These are phyloP conservation scores for Mycena indigotica DNA, from an alignment of 768 basidiomycete species.

Conservation along the genomic window DNA sequence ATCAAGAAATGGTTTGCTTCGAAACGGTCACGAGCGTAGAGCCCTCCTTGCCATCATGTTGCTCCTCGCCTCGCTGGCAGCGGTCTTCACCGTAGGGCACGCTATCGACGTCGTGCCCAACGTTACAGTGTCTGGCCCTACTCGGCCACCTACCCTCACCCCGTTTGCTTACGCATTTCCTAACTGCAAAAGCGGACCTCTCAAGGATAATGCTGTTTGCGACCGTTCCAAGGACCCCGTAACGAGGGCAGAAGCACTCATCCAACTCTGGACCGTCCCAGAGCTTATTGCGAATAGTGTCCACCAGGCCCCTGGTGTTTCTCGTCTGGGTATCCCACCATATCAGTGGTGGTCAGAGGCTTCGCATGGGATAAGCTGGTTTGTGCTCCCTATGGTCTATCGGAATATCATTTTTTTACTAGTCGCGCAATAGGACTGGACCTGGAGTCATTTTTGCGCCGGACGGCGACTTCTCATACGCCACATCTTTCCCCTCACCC, in stretches of 20 bases:
- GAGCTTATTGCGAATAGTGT: conserved; percentile 57
- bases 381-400: conserved; percentile 52
- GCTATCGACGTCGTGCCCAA: conserved; percentile 10
- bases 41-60: neutral
- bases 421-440: too few species aligned
- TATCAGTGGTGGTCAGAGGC: conserved; percentile 68
- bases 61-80: conserved; percentile 5
- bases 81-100: conserved; percentile 2
- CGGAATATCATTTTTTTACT: too few species aligned
- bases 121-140: conserved; percentile 10
- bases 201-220: conserved; percentile 49
- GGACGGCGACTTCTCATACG: conserved; percentile 52
- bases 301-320: conserved; percentile 53
- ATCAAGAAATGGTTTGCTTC: neutral
- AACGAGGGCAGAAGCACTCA: conserved; percentile 52
- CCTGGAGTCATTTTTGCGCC: too few species aligned
- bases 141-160: neutral
- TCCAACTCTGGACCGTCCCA: conserved; percentile 49
- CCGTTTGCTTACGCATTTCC: conserved; percentile 42
- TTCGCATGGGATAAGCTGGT: conserved; percentile 55
- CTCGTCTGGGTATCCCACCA: conserved; percentile 55
- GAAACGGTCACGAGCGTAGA: neutral
- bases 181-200: conserved; percentile 48
- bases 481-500: conserved; percentile 61
- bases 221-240: conserved; percentile 48